A percentile compares a stretch with the other conserved stretches of the same genome.
Conservation (phyloP, 768 basidiomycete genomes). For the Termitomyces titanicus region DNA sequence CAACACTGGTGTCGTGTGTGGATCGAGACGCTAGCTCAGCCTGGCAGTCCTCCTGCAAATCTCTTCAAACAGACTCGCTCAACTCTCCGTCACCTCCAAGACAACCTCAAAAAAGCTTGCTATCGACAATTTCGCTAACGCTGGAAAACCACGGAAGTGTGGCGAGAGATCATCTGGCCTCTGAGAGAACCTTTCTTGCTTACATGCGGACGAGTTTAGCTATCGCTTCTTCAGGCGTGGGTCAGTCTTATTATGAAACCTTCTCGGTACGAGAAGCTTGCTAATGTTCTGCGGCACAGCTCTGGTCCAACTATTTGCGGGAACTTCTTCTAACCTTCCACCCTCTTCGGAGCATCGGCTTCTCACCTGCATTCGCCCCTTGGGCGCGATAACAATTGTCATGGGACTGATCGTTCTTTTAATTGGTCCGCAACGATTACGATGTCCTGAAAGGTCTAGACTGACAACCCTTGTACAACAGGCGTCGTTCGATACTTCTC, state of each 20-base stretch:
- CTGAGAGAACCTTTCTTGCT: slow-evolving; percentile 51
- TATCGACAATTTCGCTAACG: slow-evolving; percentile 12
- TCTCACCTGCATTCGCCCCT: slow-evolving; percentile 18
- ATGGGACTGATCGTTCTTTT: slow-evolving; percentile 18
- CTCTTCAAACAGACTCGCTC: not conserved
- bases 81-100: not conserved
- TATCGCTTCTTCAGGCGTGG: slow-evolving; percentile 49
- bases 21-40: not conserved
- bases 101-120: not conserved
- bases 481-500: slow-evolving; percentile 19
- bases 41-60: slow-evolving; percentile 1
- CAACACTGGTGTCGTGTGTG: not conserved
- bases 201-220: slow-evolving; percentile 51
- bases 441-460: not conserved
- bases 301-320: slow-evolving; percentile 20
- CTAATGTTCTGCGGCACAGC: slow-evolving; percentile 4
- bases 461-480: not conserved
- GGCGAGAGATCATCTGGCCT: slow-evolving; percentile 51
- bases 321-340: slow-evolving; percentile 13
- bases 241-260: slow-evolving; percentile 4
- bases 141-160: slow-evolving; percentile 50
- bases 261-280: not conserved
- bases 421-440: slow-evolving; percentile 12
- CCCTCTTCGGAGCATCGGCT: slow-evolving; percentile 13
- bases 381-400: slow-evolving; percentile 18